Evolutionary conservation across 768 basidiomycete genomes (phyloP).

Genomic region (Amanita molliuscula): DNA sequence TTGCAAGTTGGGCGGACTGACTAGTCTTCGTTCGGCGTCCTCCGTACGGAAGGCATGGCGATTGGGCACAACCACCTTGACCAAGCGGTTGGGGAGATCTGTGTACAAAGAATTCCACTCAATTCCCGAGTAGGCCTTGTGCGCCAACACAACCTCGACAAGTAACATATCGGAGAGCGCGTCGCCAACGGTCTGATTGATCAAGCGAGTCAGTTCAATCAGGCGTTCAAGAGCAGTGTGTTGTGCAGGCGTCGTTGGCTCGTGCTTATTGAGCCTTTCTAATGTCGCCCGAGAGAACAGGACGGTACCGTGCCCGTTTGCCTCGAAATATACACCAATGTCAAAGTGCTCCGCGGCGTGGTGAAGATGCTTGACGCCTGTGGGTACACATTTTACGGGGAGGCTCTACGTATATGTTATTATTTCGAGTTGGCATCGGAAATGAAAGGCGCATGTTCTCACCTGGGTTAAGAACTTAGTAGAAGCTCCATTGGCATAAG

Average conservation of each 20-base stretch:
- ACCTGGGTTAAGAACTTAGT: constrained; percentile 87
- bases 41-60: constrained; percentile 78
- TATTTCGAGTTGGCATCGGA: background rate
- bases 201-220: constrained; percentile 66
- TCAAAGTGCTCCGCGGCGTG: constrained; percentile 92
- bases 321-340: constrained; percentile 99
- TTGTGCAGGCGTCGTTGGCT: constrained; percentile 77
- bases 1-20: constrained; percentile 74
- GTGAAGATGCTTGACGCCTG: constrained; percentile 97
- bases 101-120: constrained; percentile 93
- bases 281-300: constrained; percentile 78
- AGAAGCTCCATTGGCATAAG: constrained; percentile 96
- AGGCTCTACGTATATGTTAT: constrained; percentile 46
- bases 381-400: constrained; percentile 90
- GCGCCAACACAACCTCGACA: constrained; percentile 85
- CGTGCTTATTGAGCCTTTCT: constrained; percentile 44
- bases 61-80: constrained; percentile 85
- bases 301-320: constrained; percentile 97
- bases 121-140: constrained; percentile 70
- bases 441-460: constrained; percentile 14
- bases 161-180: constrained; percentile 93
- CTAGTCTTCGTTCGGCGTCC: constrained; percentile 87
- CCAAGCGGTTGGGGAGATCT: constrained; percentile 89
- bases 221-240: constrained; percentile 72
- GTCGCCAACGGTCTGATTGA: constrained; percentile 98